Conservation (phyloP, 2,329 filamentous ascomycete genomes). For the Grosmannia penicillata region DNA sequence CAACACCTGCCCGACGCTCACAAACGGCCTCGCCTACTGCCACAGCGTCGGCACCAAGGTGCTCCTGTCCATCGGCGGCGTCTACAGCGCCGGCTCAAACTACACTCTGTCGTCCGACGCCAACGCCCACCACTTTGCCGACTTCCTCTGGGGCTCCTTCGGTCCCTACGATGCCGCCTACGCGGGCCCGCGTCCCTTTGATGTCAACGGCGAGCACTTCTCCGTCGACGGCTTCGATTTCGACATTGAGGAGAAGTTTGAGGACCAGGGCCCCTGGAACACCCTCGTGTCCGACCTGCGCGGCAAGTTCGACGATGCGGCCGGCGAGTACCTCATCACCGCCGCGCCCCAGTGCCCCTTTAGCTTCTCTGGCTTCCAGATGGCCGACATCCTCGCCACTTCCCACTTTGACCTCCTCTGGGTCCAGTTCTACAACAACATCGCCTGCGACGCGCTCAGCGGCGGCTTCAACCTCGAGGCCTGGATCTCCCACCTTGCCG, state of each 20-base stretch:
- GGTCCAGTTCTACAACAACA: slow-evolving; percentile 34
- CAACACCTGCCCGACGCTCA: slow-evolving; percentile 17
- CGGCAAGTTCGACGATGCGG: slow-evolving; percentile 8
- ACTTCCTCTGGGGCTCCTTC: slow-evolving; percentile 23
- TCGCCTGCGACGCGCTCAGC: slow-evolving; percentile 19
- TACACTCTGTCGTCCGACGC: slow-evolving; percentile 18
- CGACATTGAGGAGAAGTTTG: slow-evolving; percentile 26
- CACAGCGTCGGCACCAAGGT: slow-evolving; percentile 46
- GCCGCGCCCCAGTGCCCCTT: slow-evolving; percentile 30
- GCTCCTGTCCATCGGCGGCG: slow-evolving; percentile 48
- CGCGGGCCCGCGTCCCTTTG: slow-evolving; percentile 26
- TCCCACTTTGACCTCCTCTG: slow-evolving; percentile 26
- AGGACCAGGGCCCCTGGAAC: slow-evolving; percentile 8
- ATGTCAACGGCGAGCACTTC: slow-evolving; percentile 17
- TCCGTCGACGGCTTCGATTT: slow-evolving; percentile 38
- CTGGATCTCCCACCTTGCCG: slow-evolving; percentile 19
- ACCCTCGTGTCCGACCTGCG: slow-evolving; percentile 7
- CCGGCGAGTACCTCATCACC: slow-evolving; percentile 25
- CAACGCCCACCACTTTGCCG: slow-evolving; percentile 19
- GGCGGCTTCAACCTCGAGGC: slow-evolving; percentile 22
- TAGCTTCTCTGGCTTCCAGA: slow-evolving; percentile 21
- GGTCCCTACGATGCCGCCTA: slow-evolving; percentile 18
- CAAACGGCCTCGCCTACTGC: slow-evolving; percentile 27
- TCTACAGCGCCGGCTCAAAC: slow-evolving; percentile 14
- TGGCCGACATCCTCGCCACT: slow-evolving; percentile 25